Conservation (phyloP, 768 basidiomycete species). For the Lentinula detonsa region DNA sequence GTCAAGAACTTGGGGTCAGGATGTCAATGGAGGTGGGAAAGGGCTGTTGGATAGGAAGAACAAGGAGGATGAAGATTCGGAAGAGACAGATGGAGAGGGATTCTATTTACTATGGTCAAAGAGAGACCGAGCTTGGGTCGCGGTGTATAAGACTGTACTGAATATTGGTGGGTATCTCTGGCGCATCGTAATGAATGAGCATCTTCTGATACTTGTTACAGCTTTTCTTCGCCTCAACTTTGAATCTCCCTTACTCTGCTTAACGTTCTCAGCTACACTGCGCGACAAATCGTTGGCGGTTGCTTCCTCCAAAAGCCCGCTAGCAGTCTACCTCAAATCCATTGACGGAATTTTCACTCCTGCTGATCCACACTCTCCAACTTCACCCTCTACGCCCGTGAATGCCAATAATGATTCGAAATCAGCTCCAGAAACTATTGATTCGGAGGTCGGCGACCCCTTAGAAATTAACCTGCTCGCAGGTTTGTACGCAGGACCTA, state of each 20-base stretch:
- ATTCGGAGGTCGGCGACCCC: slow-evolving; percentile 38
- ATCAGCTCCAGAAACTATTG: slow-evolving; percentile 24
- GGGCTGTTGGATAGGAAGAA: neutral
- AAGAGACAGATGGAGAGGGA: slow-evolving; percentile 29
- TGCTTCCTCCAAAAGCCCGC: slow-evolving; percentile 32
- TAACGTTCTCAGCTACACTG: slow-evolving; percentile 85
- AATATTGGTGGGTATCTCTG: slow-evolving; percentile 61
- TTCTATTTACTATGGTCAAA: slow-evolving; percentile 68
- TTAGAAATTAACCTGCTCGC: slow-evolving; percentile 56
- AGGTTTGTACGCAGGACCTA: slow-evolving; percentile 58
- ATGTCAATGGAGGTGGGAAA: slow-evolving; percentile 16
- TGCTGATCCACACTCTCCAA: slow-evolving; percentile 25
- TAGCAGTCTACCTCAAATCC: slow-evolving; percentile 31
- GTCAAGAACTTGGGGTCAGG: slow-evolving; percentile 73
- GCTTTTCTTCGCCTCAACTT: slow-evolving; percentile 71
- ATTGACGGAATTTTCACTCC: slow-evolving; percentile 28
- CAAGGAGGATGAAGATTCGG: neutral
- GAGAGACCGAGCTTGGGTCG: slow-evolving; percentile 61
- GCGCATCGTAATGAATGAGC: neutral
- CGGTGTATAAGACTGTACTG: slow-evolving; percentile 69
- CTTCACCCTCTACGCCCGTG: slow-evolving; percentile 21
- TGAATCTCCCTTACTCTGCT: slow-evolving; percentile 69
- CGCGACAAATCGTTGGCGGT: slow-evolving; percentile 64
- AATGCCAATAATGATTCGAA: slow-evolving; percentile 21
- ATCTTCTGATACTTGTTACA: slow-evolving; percentile 21